phyloP scores from a whole-genome alignment of 176 grass and related monocot genomes.

The Bonia amplexicaulis region DNA sequence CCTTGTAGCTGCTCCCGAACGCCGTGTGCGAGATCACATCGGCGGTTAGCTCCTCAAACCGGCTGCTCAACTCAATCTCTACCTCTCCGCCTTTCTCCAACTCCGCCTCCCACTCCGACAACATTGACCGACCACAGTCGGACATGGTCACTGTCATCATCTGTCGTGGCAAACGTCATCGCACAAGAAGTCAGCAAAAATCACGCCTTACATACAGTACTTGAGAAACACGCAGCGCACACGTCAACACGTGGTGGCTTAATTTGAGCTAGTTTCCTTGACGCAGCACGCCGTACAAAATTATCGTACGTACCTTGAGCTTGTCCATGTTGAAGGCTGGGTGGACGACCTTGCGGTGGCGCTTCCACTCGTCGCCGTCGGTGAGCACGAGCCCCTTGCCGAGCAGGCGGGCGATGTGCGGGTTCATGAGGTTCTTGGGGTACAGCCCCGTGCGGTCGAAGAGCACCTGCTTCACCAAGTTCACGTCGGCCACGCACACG shows the following conservation, averaged over 20 bases:
- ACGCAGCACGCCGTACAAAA: rapidly evolving
- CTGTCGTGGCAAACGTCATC: neutral
- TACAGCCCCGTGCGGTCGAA: conserved; percentile 33
- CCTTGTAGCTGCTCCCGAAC: conserved; percentile 53
- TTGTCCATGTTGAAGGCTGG: conserved; percentile 62
- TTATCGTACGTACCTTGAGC: conserved; percentile 36
- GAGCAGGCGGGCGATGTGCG: conserved; percentile 24
- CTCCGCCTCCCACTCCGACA: conserved; percentile 37
- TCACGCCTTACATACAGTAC: too few species aligned
- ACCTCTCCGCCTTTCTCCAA: neutral
- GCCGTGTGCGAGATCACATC: conserved; percentile 59
- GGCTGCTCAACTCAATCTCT: conserved; percentile 39
- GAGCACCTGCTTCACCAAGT: conserved; percentile 37
- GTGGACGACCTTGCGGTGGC: conserved; percentile 52
- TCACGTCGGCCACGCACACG: conserved; percentile 40
- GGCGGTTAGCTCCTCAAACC: conserved; percentile 54
- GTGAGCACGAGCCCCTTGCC: conserved; percentile 51
- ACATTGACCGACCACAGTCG: conserved; percentile 35
- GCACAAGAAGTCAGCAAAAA: neutral
- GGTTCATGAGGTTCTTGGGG: conserved; percentile 19
- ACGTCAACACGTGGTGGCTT: neutral
- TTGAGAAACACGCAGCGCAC: neutral
- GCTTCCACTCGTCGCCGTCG: conserved; percentile 56
- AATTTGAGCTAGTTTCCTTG: neutral
- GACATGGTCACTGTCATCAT: conserved; percentile 56